Evolutionary conservation across 2,329 filamentous ascomycete species (phyloP).

Genomic region (Allantophomopsis cytisporea): DNA sequence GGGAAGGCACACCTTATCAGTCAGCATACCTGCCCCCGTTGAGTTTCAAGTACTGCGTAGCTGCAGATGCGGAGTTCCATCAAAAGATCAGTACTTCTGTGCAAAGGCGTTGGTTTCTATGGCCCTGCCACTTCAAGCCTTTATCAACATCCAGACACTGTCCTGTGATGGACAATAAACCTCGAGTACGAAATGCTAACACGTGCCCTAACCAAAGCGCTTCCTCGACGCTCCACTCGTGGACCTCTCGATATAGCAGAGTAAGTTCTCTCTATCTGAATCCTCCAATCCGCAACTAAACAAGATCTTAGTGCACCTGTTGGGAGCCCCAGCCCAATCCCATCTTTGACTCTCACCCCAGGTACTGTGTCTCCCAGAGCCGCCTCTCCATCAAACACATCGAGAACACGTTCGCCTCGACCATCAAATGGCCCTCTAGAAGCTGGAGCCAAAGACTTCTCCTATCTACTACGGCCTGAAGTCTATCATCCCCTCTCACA

Average conservation of each 20-base stretch:
- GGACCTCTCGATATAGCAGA: conserved; percentile 67
- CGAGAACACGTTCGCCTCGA: conserved; percentile 1
- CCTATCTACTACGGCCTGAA: conserved; percentile 64
- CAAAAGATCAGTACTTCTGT: no score
- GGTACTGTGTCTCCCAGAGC: conserved; percentile 1
- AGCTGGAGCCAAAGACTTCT: conserved; percentile 49
- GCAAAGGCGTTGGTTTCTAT: no score
- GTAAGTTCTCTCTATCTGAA: conserved; percentile 31
- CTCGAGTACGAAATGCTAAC: neutral
- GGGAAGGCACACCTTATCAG: no score
- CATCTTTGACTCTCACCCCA: conserved; percentile 3
- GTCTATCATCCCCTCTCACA: conserved; percentile 72
- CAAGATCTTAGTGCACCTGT: conserved; percentile 1
- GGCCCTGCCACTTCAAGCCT: no score
- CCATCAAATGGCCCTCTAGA: conserved; percentile 16
- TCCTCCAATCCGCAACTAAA: conserved; percentile 4
- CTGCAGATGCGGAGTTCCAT: no score
- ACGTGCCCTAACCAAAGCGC: conserved; percentile 4
- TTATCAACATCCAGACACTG: no score
- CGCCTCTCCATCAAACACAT: neutral
- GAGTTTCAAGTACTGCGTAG: no score
- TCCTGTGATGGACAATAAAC: no score
- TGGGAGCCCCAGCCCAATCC: conserved; percentile 9
- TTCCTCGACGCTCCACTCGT: conserved; percentile 55
- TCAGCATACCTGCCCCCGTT: no score